Conservation (phyloP, 768 basidiomycete species). For the Pleurotus platypus region DNA sequence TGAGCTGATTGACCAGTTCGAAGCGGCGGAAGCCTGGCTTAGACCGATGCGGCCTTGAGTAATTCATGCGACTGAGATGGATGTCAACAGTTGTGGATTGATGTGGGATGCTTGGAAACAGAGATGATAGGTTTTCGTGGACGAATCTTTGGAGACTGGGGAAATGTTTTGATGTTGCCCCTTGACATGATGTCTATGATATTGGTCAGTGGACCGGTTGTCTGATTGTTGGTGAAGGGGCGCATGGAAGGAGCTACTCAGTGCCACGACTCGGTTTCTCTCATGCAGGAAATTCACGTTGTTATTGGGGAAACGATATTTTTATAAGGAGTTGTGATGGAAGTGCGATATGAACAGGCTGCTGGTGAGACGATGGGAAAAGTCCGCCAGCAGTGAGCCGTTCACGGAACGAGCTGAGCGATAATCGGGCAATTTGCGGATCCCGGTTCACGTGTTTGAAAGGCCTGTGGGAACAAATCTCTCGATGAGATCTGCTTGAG, state of each 20-base stretch:
- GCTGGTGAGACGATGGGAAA: slow-evolving; percentile 3
- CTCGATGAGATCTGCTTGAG: slow-evolving; percentile 7
- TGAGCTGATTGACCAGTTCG: slow-evolving; percentile 93
- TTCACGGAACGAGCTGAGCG: slow-evolving; percentile 3
- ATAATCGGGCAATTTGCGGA: slow-evolving; percentile 9
- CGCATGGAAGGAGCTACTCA: neutral
- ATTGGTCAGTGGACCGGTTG: neutral
- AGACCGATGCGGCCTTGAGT: slow-evolving; percentile 83
- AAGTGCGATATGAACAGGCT: neutral
- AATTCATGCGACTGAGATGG: slow-evolving; percentile 4
- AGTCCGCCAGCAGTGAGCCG: neutral
- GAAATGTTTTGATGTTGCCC: slow-evolving; percentile 8
- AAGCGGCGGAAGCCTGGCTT: slow-evolving; percentile 92
- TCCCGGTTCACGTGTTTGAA: slow-evolving; percentile 9
- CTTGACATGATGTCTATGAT: slow-evolving; percentile 7
- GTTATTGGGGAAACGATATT: neutral
- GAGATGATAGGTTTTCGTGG: neutral
- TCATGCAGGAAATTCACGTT: neutral
- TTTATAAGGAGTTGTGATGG: neutral
- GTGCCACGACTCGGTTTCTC: neutral
- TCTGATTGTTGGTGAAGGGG: neutral
- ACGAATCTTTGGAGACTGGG: slow-evolving; percentile 2
- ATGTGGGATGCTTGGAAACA: slow-evolving; percentile 6
- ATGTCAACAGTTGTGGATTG: neutral
- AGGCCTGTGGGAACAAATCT: slow-evolving; percentile 1